phyloP scores from a whole-genome alignment of 805 yeast species.

The Isabelozyma heimii region DNA sequence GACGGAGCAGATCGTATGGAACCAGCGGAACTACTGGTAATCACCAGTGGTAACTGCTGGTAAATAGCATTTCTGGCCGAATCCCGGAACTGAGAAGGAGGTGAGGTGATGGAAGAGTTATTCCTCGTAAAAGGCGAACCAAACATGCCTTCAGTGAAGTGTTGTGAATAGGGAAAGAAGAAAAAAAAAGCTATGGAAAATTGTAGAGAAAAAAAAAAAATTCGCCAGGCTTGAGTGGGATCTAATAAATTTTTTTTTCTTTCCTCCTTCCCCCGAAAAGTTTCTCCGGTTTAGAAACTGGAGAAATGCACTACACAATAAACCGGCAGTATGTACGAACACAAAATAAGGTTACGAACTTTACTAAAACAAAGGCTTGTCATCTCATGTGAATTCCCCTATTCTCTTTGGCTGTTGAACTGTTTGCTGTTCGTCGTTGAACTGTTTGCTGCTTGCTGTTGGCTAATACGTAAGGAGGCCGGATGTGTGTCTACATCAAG shows the following conservation, averaged over 20 bases:
- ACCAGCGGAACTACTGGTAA: constrained; percentile 21
- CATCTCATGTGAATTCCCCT: not conserved
- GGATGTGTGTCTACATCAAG: no score
- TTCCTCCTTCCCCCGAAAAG: not conserved
- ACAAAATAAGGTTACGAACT: not conserved
- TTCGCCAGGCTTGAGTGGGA: not conserved
- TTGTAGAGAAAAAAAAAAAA: not conserved
- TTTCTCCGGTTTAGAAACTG: not conserved
- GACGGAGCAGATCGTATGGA: constrained; percentile 43
- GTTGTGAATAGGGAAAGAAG: not conserved
- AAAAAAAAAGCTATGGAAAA: not conserved
- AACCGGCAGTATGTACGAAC: not conserved
- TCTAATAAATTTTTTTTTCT: not conserved
- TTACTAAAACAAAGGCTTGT: not conserved
- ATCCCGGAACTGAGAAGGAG: constrained; percentile 42
- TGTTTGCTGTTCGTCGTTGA: no score
- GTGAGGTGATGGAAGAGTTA: constrained; percentile 18
- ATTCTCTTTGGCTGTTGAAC: no score
- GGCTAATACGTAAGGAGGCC: no score
- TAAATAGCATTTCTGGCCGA: constrained; percentile 43
- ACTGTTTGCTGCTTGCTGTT: no score
- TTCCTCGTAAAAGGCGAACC: constrained; percentile 26
- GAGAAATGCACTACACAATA: not conserved
- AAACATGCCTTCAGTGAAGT: constrained; percentile 16
- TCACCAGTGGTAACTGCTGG: constrained; percentile 34